phyloP scores from a whole-genome alignment of 164 flowering plant species.

The Chloranthus sessilifolius region DNA sequence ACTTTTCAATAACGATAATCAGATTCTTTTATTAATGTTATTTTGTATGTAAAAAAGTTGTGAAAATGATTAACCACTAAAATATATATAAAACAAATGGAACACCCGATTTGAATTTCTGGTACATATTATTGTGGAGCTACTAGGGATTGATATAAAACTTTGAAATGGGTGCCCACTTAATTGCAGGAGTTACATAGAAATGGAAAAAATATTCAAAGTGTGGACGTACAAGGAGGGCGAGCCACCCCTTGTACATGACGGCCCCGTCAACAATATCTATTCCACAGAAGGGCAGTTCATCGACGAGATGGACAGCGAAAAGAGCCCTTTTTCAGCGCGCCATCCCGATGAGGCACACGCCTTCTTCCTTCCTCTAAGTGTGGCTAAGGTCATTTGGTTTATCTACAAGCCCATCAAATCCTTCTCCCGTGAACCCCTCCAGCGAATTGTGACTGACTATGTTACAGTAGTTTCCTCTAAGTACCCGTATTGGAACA shows the following conservation, averaged over 20 bases:
- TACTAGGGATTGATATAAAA: too few species aligned
- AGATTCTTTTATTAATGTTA: too few species aligned
- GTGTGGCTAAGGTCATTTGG: conserved; percentile 51
- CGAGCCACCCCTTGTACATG: conserved; percentile 54
- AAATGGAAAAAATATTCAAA: conserved; percentile 73
- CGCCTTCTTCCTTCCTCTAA: conserved; percentile 62
- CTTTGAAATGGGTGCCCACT: too few species aligned
- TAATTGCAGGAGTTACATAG: conserved; percentile 66
- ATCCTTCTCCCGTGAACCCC: conserved; percentile 23
- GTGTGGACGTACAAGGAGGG: conserved; percentile 69
- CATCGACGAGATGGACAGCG: conserved; percentile 57
- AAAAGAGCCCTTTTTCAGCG: conserved; percentile 25
- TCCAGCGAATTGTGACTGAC: conserved; percentile 37
- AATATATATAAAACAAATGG: too few species aligned
- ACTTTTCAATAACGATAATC: too few species aligned
- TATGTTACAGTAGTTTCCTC: conserved; percentile 50
- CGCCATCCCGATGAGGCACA: conserved; percentile 55
- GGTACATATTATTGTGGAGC: too few species aligned
- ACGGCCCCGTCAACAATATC: conserved; percentile 72
- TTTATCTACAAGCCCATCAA: conserved; percentile 40
- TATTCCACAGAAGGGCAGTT: conserved; percentile 70
- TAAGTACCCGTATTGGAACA: conserved; percentile 74
- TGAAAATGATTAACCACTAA: too few species aligned
- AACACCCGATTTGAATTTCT: too few species aligned
- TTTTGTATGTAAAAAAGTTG: too few species aligned